These are phyloP conservation scores for Elsinoe perseae DNA, from an alignment of 2,329 filamentous ascomycete genomes.

Conservation along the genomic window DNA sequence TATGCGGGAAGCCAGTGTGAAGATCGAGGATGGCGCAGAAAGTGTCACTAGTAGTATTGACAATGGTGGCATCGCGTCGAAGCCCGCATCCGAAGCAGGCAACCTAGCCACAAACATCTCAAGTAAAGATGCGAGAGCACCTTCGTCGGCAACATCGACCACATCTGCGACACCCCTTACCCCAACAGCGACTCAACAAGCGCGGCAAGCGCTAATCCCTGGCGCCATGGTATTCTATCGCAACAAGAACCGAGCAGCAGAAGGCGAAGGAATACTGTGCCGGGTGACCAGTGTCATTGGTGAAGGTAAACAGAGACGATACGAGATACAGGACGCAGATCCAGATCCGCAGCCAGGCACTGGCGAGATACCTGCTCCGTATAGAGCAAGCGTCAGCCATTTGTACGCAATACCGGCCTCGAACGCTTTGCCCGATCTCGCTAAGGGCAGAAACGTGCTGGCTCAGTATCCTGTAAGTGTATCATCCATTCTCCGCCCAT, in stretches of 20 bases:
- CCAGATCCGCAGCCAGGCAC: conserved; percentile 33
- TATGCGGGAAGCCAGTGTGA: conserved; percentile 43
- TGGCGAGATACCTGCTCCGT: conserved; percentile 27
- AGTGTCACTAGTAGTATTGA: conserved; percentile 38
- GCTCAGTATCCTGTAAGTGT: conserved; percentile 38
- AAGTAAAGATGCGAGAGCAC: conserved; percentile 1
- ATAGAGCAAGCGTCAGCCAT: conserved; percentile 41
- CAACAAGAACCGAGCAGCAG: conserved; percentile 32
- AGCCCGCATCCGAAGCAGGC: conserved; percentile 9
- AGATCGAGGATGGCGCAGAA: conserved; percentile 41
- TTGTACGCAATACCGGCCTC: conserved; percentile 38
- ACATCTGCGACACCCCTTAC: conserved; percentile 3
- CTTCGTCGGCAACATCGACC: conserved; percentile 12
- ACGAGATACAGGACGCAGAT: conserved; percentile 46
- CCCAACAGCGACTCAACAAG: conserved; percentile 17
- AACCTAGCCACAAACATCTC: conserved; percentile 7
- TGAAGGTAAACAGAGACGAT: conserved; percentile 46
- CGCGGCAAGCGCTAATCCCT: conserved; percentile 29
- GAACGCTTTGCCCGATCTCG: conserved; percentile 37
- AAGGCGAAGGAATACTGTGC: conserved; percentile 47
- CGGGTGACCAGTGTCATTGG: conserved; percentile 45
- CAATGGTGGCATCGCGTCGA: conserved; percentile 24
- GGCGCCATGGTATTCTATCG: conserved; percentile 46
- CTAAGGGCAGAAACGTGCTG: conserved; percentile 38
- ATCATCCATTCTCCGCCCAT: neutral